These are phyloP conservation scores for Mycena sanguinolenta DNA, from an alignment of 768 basidiomycete species.

Conservation along the genomic window DNA sequence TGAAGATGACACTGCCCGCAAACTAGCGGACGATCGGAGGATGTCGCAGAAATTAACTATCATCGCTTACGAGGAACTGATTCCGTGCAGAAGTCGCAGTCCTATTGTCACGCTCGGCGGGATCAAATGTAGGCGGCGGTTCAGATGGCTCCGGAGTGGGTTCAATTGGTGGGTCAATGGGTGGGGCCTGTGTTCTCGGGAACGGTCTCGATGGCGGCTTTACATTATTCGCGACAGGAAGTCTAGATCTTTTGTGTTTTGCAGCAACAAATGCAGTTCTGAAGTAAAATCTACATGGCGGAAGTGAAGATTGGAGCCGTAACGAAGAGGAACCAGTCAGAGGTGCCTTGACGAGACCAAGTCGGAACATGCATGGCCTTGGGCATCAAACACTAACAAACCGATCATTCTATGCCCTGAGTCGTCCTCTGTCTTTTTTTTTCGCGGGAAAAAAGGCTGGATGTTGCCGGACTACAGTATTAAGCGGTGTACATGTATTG, in stretches of 20 bases:
- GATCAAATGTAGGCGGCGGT: background rate
- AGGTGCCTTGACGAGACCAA: background rate
- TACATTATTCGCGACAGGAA: background rate
- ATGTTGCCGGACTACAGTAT: too few relatives aligned
- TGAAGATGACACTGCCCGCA: constrained; percentile 6
- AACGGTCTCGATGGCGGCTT: background rate
- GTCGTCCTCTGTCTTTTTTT: too few relatives aligned
- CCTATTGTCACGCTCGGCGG: background rate
- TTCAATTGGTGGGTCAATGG: background rate
- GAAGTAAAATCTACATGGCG: constrained; percentile 18
- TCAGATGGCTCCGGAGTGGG: background rate
- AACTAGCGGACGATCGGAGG: constrained; percentile 23
- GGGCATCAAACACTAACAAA: background rate
- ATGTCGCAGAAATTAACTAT: background rate
- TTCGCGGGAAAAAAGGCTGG: too few relatives aligned
- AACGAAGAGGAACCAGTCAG: background rate
- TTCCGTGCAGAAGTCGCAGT: constrained; percentile 10
- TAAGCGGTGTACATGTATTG: too few relatives aligned
- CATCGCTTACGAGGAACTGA: constrained; percentile 20
- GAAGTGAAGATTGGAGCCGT: background rate
- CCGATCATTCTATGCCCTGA: background rate
- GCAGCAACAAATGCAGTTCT: constrained; percentile 4
- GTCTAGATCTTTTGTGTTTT: constrained; percentile 1
- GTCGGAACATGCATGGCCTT: background rate
- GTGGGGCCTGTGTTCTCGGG: background rate